Conservation (phyloP, 2,329 filamentous ascomycete species). For the Escovopsis weberi region DNA sequence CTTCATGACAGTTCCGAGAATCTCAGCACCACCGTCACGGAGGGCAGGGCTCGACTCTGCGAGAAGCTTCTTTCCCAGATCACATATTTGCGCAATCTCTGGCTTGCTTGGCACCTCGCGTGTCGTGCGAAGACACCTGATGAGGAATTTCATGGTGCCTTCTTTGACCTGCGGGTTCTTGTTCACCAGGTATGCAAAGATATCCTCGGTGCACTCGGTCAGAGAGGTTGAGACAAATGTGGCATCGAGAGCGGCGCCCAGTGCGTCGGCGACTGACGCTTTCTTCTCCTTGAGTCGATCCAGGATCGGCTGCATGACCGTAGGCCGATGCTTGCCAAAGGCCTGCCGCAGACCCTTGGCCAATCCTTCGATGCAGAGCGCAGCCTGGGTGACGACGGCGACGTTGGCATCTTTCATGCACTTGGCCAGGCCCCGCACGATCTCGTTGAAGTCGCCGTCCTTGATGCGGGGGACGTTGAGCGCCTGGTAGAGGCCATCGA, state of each 20-base stretch:
- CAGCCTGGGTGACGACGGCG: slow-evolving; percentile 81
- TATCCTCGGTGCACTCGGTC: slow-evolving; percentile 83
- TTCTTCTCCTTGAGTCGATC: slow-evolving; percentile 98
- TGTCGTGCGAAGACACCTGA: slow-evolving; percentile 71
- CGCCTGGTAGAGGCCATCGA: slow-evolving; percentile 64
- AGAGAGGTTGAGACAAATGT: slow-evolving; percentile 53
- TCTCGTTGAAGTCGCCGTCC: slow-evolving; percentile 74
- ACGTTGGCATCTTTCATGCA: slow-evolving; percentile 99
- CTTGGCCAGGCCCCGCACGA: slow-evolving; percentile 74
- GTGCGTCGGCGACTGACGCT: slow-evolving; percentile 69
- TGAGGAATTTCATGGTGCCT: slow-evolving; percentile 85
- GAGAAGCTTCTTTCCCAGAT: slow-evolving; percentile 75
- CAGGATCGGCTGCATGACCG: slow-evolving; percentile 78
- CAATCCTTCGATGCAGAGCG: slow-evolving; percentile 79
- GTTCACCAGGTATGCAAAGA: slow-evolving; percentile 67
- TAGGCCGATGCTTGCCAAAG: slow-evolving; percentile 68
- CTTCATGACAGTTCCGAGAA: slow-evolving; percentile 92
- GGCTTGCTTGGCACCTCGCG: slow-evolving; percentile 69
- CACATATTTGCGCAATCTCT: slow-evolving; percentile 76
- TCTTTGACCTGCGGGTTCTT: slow-evolving; percentile 98
- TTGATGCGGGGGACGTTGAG: slow-evolving; percentile 84
- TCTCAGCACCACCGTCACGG: slow-evolving; percentile 79
- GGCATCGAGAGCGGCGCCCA: slow-evolving; percentile 69
- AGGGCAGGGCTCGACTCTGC: slow-evolving; percentile 78
- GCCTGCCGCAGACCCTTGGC: slow-evolving; percentile 69